Conservation (phyloP, 208 protist species). For the Jaenimonas drosophilae region DNA sequence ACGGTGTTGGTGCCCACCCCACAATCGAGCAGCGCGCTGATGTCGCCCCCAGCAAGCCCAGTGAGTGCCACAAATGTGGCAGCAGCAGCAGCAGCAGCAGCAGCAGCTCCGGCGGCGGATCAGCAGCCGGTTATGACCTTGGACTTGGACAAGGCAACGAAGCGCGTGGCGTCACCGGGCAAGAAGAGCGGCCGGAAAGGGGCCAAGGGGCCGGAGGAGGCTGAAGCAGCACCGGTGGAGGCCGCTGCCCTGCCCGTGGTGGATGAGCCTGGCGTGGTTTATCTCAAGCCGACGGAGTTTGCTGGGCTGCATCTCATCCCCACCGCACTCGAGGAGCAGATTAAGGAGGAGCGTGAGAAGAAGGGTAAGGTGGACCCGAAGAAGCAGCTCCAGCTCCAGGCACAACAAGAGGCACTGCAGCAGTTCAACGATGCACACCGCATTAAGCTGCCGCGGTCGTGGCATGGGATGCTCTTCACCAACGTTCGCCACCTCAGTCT, state of each 20-base stretch:
- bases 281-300: constrained; percentile 57
- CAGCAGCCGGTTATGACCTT: no score
- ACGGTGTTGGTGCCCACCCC: constrained; percentile 6
- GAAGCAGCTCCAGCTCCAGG: constrained; percentile 61
- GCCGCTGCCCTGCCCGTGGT: constrained; percentile 1
- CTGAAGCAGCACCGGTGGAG: background rate
- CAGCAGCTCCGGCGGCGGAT: background rate
- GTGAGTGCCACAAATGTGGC: background rate
- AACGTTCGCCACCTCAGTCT: constrained; percentile 66
- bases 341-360: constrained; percentile 64
- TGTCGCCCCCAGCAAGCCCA: background rate
- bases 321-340: constrained; percentile 49
- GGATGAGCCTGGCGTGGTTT: constrained; percentile 16
- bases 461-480: constrained; percentile 67
- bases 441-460: constrained; percentile 47
- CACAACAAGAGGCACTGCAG: constrained; percentile 48
- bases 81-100: background rate
- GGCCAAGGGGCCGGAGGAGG: background rate
- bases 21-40: background rate
- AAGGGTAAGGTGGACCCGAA: constrained; percentile 80
- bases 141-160: background rate
- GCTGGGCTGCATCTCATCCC: constrained; percentile 47
- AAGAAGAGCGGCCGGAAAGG: background rate
- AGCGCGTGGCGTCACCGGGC: background rate
- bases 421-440: constrained; percentile 54